Evolutionary conservation across 306 rosid species (phyloP).

Genomic region (Quercus dentata): DNA sequence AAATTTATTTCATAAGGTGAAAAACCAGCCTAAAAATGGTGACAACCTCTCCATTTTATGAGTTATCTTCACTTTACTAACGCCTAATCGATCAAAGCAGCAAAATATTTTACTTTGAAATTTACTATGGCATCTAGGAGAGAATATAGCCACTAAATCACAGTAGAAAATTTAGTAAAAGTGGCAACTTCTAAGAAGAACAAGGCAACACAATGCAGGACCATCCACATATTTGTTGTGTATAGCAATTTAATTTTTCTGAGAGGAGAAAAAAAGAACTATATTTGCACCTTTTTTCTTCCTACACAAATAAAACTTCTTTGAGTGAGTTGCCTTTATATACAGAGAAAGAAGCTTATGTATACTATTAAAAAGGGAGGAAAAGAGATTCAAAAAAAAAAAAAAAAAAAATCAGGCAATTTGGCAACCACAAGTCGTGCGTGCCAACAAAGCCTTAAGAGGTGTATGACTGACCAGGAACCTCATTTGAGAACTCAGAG

Average conservation of each 20-base stretch:
- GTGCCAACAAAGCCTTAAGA: conserved; percentile 19
- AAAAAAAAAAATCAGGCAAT: conserved; percentile 13
- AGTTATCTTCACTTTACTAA: too few relatives aligned
- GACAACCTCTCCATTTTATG: background rate
- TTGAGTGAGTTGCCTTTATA: conserved; percentile 48
- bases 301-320: conserved; percentile 34
- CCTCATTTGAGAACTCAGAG: background rate
- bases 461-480: conserved; percentile 1
- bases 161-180: background rate
- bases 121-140: background rate
- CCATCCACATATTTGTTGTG: conserved; percentile 16
- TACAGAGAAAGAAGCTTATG: conserved; percentile 47
- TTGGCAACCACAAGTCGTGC: conserved; percentile 7
- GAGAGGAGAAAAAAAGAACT: conserved; percentile 27
- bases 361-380: background rate
- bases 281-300: conserved; percentile 33
- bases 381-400: background rate
- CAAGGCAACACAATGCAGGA: conserved; percentile 7
- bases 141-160: too few relatives aligned
- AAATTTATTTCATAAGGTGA: too few relatives aligned
- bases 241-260: conserved; percentile 37
- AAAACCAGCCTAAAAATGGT: background rate
- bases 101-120: background rate
- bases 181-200: background rate
- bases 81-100: background rate